These are phyloP conservation scores for Margaritispora aquatica DNA, from an alignment of 495 filamentous ascomycete species.

Conservation along the genomic window DNA sequence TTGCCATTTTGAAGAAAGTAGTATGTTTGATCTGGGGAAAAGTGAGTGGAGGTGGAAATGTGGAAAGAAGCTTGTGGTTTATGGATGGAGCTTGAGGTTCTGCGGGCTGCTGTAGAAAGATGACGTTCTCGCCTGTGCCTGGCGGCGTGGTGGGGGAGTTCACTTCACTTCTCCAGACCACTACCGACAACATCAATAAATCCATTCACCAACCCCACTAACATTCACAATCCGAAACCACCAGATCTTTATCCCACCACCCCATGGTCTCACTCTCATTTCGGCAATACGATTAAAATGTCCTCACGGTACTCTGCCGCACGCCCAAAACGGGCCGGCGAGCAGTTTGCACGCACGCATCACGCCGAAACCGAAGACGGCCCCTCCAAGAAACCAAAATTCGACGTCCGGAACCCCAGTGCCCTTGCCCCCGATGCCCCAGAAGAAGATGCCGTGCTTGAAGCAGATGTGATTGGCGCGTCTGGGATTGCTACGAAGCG, in stretches of 20 bases:
- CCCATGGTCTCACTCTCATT: not conserved
- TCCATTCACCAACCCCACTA: not conserved
- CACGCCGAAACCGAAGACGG: conserved; percentile 49
- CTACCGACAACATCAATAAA: no score
- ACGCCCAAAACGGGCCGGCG: conserved; percentile 76
- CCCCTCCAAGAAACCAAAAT: conserved; percentile 77
- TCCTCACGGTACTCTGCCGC: conserved; percentile 54
- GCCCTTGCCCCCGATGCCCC: conserved; percentile 69
- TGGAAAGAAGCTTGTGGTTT: not conserved
- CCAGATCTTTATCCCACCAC: not conserved
- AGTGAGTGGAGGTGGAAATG: not conserved
- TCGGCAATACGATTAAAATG: conserved; percentile 36
- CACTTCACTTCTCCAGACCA: no score
- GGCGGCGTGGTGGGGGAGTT: not conserved
- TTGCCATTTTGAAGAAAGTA: conserved; percentile 21
- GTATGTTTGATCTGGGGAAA: not conserved
- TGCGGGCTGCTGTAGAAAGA: conserved; percentile 5
- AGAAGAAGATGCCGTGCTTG: conserved; percentile 76
- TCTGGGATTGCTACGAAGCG: conserved; percentile 72
- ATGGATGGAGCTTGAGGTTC: conserved; percentile 14
- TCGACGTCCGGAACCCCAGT: conserved; percentile 92
- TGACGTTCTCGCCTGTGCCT: conserved; percentile 23
- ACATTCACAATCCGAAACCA: not conserved
- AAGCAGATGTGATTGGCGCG: conserved; percentile 90
- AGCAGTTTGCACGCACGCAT: conserved; percentile 69